Evolutionary conservation across 768 basidiomycete species (phyloP).

Genomic region (Cystobasidium onofrii): DNA sequence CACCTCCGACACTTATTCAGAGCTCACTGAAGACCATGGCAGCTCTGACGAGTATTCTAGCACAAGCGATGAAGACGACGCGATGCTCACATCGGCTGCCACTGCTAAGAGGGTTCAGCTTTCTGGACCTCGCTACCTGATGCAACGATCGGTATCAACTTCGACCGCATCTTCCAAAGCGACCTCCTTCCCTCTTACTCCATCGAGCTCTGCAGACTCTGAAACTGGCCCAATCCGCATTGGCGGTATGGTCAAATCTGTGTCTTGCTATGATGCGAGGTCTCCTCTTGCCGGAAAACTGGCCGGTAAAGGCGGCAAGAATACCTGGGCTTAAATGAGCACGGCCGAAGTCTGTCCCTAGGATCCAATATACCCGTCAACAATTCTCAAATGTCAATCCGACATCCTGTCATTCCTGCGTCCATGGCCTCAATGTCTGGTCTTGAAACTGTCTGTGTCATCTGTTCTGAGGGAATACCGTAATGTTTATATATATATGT

Average conservation of each 20-base stretch:
- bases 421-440: background rate
- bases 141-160: background rate
- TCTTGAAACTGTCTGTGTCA: background rate
- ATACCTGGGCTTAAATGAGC: slow-evolving; percentile 1
- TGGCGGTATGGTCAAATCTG: slow-evolving; percentile 16
- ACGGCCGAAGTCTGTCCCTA: background rate
- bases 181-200: background rate
- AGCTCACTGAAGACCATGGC: slow-evolving; percentile 20
- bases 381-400: too few species aligned
- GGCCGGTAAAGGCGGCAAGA: background rate
- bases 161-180: background rate
- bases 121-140: background rate
- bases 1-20: background rate
- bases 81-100: background rate
- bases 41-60: background rate
- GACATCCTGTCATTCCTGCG: background rate
- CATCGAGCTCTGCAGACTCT: background rate
- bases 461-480: background rate
- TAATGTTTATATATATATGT: background rate
- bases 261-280: slow-evolving; percentile 14
- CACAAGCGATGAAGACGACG: slow-evolving; percentile 11
- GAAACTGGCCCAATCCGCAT: background rate
- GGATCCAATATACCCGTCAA: background rate
- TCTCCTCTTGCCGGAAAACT: slow-evolving; percentile 1
- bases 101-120: background rate